Evolutionary conservation across 2,329 filamentous ascomycete species (phyloP), one percentile per base, ranked within the genome.

Genomic region (Fusarium proliferatum): DNA sequence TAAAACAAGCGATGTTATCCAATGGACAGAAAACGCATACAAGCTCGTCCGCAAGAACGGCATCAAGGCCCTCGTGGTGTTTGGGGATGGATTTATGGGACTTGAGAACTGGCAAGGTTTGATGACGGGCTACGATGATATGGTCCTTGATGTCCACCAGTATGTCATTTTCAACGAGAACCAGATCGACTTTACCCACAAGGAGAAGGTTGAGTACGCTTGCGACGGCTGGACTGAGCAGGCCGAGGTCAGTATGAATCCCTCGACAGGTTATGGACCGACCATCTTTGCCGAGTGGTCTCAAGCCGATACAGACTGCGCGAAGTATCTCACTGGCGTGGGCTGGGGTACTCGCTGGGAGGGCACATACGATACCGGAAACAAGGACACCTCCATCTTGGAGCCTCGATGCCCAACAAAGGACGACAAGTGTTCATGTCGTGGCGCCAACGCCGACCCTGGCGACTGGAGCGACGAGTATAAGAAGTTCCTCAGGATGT

Each of bases 231-330:
- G 96, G 96, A 93, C 93, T 7, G 81, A 91, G 76, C 95, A 98
- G 86, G 89, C 94, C 19, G 80, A 89, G 69, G 84, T 90, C 68
- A 94, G 91, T 80, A 92, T 94, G 85, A 87, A 94, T 82, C 92
- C 88, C 9, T 82, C 86, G 9, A 94, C 91, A 1, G 96, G 96
- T 15, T 99, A 96, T 84, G 96, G 96, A 0, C 95, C 96, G 2
- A 98, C 95, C 23, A 90, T 98, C 75, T 95, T 97, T 81, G 96
- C 96, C 74, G 96, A 99, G 86, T 99, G 95, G 95, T 96, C 93
- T 0, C 96, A 98, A 85, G 96, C 96, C 43, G 96, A 99, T 83
- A 98, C 96, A 3, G 96, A 99, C 85, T 99, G 96, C 84, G 92
- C 95, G 1, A 82, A 88, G 67, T 91, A 94, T 82, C 89, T 99